phyloP scores from a whole-genome alignment of 2,329 filamentous ascomycete species.

The Pseudopyrenochaeta lycopersici region DNA sequence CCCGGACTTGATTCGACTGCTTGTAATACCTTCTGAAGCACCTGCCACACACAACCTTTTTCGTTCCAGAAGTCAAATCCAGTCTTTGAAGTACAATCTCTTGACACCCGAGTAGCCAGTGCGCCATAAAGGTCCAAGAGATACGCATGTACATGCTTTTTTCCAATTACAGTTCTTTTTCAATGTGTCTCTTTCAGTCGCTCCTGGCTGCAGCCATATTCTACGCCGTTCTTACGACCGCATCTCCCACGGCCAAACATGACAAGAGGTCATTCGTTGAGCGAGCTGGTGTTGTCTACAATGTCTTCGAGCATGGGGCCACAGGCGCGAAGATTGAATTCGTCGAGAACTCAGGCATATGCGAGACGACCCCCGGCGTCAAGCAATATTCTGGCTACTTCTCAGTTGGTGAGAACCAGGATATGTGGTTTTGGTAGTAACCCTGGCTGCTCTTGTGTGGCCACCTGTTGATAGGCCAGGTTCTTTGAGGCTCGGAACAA shows the following conservation, averaged over 20 bases:
- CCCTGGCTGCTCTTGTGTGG: neutral
- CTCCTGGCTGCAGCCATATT: neutral
- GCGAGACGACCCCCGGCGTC: slow-evolving; percentile 62
- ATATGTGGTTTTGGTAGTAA: slow-evolving; percentile 39
- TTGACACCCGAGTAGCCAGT: too few relatives aligned
- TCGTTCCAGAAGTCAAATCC: neutral
- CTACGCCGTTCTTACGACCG: neutral
- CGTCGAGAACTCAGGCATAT: slow-evolving; percentile 55
- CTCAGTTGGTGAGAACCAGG: slow-evolving; percentile 58
- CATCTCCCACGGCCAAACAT: slow-evolving; percentile 4
- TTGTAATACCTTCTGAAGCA: neutral
- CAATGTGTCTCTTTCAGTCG: neutral
- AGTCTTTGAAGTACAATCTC: neutral
- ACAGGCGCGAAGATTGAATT: slow-evolving; percentile 38
- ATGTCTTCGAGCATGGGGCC: slow-evolving; percentile 41
- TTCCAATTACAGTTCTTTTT: neutral
- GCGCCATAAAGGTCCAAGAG: neutral
- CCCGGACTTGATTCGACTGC: neutral
- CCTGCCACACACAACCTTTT: neutral
- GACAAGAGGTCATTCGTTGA: slow-evolving; percentile 34
- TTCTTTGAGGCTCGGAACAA: slow-evolving; percentile 64
- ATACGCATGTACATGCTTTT: neutral
- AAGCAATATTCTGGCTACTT: slow-evolving; percentile 64
- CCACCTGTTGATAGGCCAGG: slow-evolving; percentile 33
- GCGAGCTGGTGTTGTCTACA: slow-evolving; percentile 31